Evolutionary conservation across 495 filamentous ascomycete genomes (phyloP).

Genomic region (Aspergillus campestris): DNA sequence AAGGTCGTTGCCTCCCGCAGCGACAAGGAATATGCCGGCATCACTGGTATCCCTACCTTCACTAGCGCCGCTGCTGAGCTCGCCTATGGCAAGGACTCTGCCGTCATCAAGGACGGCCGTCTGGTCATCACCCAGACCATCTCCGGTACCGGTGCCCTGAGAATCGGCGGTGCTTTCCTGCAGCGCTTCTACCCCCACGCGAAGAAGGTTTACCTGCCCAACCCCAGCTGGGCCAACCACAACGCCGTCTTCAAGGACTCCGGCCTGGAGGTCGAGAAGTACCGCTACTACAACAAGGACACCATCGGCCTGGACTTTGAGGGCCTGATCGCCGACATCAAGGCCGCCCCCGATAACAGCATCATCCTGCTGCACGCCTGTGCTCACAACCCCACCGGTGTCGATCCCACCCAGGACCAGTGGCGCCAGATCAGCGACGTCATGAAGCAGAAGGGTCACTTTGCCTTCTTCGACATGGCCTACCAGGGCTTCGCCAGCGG

Average conservation of each 20-base stretch:
- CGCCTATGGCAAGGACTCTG: slow-evolving; percentile 76
- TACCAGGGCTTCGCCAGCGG: slow-evolving; percentile 98
- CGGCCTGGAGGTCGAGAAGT: slow-evolving; percentile 81
- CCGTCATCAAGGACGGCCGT: slow-evolving; percentile 65
- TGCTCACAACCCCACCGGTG: slow-evolving; percentile 96
- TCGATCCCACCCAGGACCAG: slow-evolving; percentile 87
- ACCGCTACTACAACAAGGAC: slow-evolving; percentile 98
- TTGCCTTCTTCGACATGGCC: slow-evolving; percentile 98
- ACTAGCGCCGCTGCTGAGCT: slow-evolving; percentile 83
- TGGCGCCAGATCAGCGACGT: slow-evolving; percentile 89
- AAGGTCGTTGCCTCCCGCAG: slow-evolving; percentile 65
- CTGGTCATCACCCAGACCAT: slow-evolving; percentile 95
- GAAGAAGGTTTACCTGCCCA: slow-evolving; percentile 94
- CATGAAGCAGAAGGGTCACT: slow-evolving; percentile 84
- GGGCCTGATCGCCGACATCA: slow-evolving; percentile 85
- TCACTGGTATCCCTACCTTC: slow-evolving; percentile 91
- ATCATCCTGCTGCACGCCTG: slow-evolving; percentile 93
- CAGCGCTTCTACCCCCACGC: slow-evolving; percentile 77
- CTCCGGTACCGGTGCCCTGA: slow-evolving; percentile 91
- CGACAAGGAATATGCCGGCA: slow-evolving; percentile 97
- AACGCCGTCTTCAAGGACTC: slow-evolving; percentile 92
- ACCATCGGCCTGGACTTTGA: slow-evolving; percentile 97
- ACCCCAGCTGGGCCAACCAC: slow-evolving; percentile 97
- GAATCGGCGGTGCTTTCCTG: slow-evolving; percentile 91
- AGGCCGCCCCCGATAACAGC: slow-evolving; percentile 75